These are phyloP conservation scores for Fusarium virguliforme DNA, from an alignment of 2,329 filamentous ascomycete genomes.

Conservation along the genomic window DNA sequence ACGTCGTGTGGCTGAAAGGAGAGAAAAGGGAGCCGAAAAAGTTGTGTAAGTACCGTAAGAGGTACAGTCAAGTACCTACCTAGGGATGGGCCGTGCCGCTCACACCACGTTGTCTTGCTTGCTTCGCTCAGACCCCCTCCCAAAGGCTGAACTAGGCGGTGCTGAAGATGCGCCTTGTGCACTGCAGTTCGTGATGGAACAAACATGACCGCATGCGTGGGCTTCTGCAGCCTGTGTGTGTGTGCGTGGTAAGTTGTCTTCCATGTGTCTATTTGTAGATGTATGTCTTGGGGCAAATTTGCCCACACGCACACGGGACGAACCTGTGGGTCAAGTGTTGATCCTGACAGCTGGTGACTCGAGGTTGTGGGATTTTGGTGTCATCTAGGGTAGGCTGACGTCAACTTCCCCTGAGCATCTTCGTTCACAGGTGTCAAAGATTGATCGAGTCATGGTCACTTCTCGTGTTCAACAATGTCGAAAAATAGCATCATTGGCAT, in stretches of 20 bases:
- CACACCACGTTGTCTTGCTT: constrained; percentile 23
- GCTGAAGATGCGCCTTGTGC: constrained; percentile 3
- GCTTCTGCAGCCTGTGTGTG: constrained; percentile 3
- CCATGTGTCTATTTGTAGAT: neutral
- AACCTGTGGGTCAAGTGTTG: neutral
- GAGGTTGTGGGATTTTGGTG: neutral
- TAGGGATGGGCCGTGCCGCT: constrained; percentile 45
- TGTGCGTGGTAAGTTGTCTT: neutral
- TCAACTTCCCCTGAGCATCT: too few species aligned
- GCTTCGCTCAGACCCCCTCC: constrained; percentile 2
- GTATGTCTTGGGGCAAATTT: neutral
- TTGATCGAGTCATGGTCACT: too few species aligned
- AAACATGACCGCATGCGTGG: neutral
- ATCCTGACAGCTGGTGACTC: neutral
- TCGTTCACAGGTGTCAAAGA: too few species aligned
- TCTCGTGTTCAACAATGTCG: neutral
- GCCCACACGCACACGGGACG: neutral
- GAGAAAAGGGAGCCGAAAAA: neutral
- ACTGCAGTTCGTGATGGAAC: constrained; percentile 3
- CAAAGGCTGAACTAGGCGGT: neutral
- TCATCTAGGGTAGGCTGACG: neutral
- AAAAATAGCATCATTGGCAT: constrained; percentile 28
- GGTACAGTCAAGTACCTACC: neutral
- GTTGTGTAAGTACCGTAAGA: neutral
- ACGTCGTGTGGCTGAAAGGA: neutral